phyloP scores from a whole-genome alignment of 345 rosid genomes.

The Salix purpurea region DNA sequence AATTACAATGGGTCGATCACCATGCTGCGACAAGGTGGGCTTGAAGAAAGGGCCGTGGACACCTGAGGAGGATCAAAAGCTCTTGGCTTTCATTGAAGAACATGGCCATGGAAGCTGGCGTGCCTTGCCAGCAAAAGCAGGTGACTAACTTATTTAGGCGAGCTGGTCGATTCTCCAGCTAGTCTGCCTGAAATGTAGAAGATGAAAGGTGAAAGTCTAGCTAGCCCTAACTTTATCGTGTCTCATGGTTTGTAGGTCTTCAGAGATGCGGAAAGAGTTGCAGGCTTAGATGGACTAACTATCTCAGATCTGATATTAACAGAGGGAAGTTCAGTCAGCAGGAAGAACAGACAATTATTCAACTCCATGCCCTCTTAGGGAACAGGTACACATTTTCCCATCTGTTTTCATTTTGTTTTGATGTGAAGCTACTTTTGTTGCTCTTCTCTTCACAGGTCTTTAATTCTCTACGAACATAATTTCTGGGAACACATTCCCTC shows the following conservation, averaged over 20 bases:
- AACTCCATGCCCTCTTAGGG: slow-evolving; percentile 92
- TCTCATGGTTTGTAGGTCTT: slow-evolving; percentile 42
- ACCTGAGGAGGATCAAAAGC: slow-evolving; percentile 91
- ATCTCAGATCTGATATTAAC: slow-evolving; percentile 86
- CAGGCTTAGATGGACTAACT: slow-evolving; percentile 94
- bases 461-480: not conserved
- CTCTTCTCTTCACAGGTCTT: not conserved
- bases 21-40: slow-evolving; percentile 63
- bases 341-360: slow-evolving; percentile 93
- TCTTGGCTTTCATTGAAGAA: slow-evolving; percentile 81
- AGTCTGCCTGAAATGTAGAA: not conserved
- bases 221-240: not conserved
- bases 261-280: slow-evolving; percentile 94
- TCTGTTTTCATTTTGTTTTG: not conserved
- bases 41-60: slow-evolving; percentile 99
- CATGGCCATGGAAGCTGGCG: slow-evolving; percentile 98
- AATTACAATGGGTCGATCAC: slow-evolving; percentile 20
- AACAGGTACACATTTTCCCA: slow-evolving; percentile 49
- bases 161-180: not conserved
- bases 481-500: not conserved
- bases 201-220: not conserved
- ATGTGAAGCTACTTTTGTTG: not conserved
- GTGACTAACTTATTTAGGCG: slow-evolving; percentile 23
- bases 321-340: slow-evolving; percentile 86
- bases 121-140: slow-evolving; percentile 79